Conservation (phyloP, 495 filamentous ascomycete genomes). For the Lophiotrema nucula region DNA sequence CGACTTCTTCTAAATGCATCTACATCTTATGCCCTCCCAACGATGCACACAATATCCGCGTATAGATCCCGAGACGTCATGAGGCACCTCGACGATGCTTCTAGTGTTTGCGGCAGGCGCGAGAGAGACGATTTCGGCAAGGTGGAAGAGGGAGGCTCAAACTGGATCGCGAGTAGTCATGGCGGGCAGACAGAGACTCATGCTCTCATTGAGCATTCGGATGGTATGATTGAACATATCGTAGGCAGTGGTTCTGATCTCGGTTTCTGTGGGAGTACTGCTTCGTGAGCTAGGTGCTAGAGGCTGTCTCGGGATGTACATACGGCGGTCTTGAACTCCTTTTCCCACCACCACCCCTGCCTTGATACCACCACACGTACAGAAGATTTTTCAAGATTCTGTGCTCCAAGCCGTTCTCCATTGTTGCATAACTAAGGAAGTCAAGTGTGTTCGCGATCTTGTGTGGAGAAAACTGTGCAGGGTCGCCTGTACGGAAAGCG, state of each 20-base stretch:
- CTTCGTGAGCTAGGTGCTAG: not conserved
- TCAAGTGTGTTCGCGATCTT: slow-evolving; percentile 70
- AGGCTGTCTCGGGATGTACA: not conserved
- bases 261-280: slow-evolving; percentile 11
- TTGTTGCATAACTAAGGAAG: slow-evolving; percentile 71
- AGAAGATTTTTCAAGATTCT: slow-evolving; percentile 73
- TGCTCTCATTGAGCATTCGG: slow-evolving; percentile 42
- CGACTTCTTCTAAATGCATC: slow-evolving; percentile 64
- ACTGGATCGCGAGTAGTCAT: slow-evolving; percentile 10
- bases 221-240: slow-evolving; percentile 42
- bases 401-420: slow-evolving; percentile 71
- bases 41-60: no score
- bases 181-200: slow-evolving; percentile 41
- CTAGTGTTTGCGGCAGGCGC: no score
- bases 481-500: slow-evolving; percentile 63
- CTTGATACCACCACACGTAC: slow-evolving; percentile 54
- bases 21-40: not conserved
- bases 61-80: no score
- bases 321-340: not conserved
- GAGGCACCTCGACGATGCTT: no score
- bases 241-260: slow-evolving; percentile 32
- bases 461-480: slow-evolving; percentile 54
- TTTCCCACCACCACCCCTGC: slow-evolving; percentile 4
- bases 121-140: no score
- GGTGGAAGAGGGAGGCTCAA: no score